Base-by-base conservation (phyloP, 2,329 filamentous ascomycete genomes). In the Ceratocystis smalleyi region DNA sequence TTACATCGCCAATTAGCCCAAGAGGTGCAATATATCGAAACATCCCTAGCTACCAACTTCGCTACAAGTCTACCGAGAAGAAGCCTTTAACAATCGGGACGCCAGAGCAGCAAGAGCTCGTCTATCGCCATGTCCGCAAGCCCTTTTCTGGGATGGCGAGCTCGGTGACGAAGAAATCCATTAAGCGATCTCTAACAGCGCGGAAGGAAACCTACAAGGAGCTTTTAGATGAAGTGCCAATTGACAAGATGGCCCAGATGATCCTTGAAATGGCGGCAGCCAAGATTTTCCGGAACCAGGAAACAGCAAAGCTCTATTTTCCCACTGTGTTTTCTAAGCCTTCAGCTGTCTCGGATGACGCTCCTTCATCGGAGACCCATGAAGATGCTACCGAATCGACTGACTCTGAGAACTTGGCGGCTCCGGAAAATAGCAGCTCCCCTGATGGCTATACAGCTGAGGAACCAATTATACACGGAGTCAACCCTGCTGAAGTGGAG, bases 51-150 rank as follows among this genome's bases (percentile, higher is more conserved):
- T n/a, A 57, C n/a, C 54, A 57, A 10, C 27, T 57, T 0, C 54
- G 54, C 27, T 35, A 32, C 54, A 57, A 57, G 27, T 57, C 54
- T n/a, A 57, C 54, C 1, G 54, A 57, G n/a, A 57, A 57, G 15
- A 22, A 24, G 54, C 54, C 54, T 8, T 30, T 57, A 2, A 49
- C 35, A n/a, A 12, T 57, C 15, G 64, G 64, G 3, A 61, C 64
- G 1, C 24, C 40, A 15, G 64, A 61, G 5, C 59, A 65, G 22
- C 59, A 60, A n/a, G 35, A 60, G 4, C 43, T 51, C 2, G 64
- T 65, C 19, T 65, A 55, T 49, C 64, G 59, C 6, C 64, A 65
- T 19, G 35, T 65, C n/a, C 32, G 62, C 40, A 59, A 59, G 27
- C 43, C 43, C 27, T 59, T 64, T 40, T n/a, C 43, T 1, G 55